Base-by-base conservation (phyloP, 331 rosid species). In the Quercus lobata region DNA sequence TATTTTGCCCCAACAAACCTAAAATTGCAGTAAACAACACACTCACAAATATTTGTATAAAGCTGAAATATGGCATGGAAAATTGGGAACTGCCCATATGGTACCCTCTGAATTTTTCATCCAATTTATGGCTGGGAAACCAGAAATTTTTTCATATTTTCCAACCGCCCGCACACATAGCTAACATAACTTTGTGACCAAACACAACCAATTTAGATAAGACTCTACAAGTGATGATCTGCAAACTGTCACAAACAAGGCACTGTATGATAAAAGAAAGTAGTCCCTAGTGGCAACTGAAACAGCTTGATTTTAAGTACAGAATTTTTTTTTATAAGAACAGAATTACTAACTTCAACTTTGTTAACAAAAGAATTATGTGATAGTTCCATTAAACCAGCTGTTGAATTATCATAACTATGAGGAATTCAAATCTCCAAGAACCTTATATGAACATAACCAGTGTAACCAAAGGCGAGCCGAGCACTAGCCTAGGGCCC, bases 291-390 rank as follows among this genome's bases (percentile, higher is more conserved):
- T 16, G 65, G 41, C 72, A 77, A 53, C 75, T 52, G 19, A 54
- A 30, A 63, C 34, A 79, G 34, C 81, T n/a, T 19, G 61, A 55
- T 41, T 65, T 65, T 56, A 63, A 65, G 71, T 65, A 68, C 17
- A n/a, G 49, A 73, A 17, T 44, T 8, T 41, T 8, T 41, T 8
- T 41, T 41, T 7, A 2, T 63, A 63, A 65, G 66, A 54, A 60
- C 17, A n/a, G 49, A 73, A 52, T 25, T 44, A 57, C 70, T 63
- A 71, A 75, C 29, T 29, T 49, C 79, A 52, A 15, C 70, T 63
- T 27, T 63, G n/a, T 15, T 63, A 63, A 63, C 70, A 18, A 29
- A 63, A 27, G 41, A 63, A 29, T 63, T 63, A 63, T 34, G 30
- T 3, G 70, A 63, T 29, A 63, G n/a, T 27, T 63, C 70, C n/a